Evolutionary conservation across 805 yeast species (phyloP).

Genomic region (Blastobotrys muscicola): DNA sequence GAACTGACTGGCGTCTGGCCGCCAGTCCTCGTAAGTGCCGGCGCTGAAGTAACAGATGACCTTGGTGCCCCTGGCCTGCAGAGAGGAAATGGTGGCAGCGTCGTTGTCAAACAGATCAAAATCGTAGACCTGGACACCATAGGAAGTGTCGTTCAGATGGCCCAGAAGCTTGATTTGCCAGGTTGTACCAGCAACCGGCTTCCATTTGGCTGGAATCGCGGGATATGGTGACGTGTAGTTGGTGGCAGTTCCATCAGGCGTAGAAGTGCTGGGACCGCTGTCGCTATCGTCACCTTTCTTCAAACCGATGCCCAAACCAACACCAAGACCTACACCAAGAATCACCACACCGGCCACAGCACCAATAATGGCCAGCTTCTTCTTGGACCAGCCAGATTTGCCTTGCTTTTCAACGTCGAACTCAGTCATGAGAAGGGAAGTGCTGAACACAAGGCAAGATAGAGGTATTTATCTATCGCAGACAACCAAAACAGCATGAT

Average conservation of each 20-base stretch:
- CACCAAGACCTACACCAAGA: not conserved
- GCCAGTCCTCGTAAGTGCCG: constrained; percentile 27
- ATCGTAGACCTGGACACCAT: constrained; percentile 18
- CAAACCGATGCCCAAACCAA: not conserved
- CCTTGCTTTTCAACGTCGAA: too few species aligned
- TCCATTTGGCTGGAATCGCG: not conserved
- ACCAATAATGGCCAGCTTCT: too few species aligned
- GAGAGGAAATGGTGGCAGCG: constrained; percentile 9
- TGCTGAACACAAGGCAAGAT: too few species aligned
- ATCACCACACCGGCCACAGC: too few species aligned
- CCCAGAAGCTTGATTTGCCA: constrained; percentile 22
- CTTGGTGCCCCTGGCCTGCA: constrained; percentile 18
- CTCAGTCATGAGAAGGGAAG: too few species aligned
- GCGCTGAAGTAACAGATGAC: constrained; percentile 29
- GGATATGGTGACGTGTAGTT: too few species aligned
- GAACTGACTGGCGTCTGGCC: constrained; percentile 20
- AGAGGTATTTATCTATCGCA: too few species aligned
- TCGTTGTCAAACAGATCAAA: constrained; percentile 22
- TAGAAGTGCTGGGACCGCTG: too few species aligned
- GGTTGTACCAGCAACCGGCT: constrained; percentile 8
- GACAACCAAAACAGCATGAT: too few species aligned
- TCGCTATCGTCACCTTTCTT: too few species aligned
- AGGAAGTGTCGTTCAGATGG: constrained; percentile 9
- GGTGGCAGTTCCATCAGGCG: too few species aligned
- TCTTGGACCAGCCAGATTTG: too few species aligned